A percentile compares a stretch with the other conserved stretches of the same genome.
These are phyloP conservation scores for Tilletiaria anomala DNA, from an alignment of 1,284 basidiomycete species.

Conservation along the genomic window DNA sequence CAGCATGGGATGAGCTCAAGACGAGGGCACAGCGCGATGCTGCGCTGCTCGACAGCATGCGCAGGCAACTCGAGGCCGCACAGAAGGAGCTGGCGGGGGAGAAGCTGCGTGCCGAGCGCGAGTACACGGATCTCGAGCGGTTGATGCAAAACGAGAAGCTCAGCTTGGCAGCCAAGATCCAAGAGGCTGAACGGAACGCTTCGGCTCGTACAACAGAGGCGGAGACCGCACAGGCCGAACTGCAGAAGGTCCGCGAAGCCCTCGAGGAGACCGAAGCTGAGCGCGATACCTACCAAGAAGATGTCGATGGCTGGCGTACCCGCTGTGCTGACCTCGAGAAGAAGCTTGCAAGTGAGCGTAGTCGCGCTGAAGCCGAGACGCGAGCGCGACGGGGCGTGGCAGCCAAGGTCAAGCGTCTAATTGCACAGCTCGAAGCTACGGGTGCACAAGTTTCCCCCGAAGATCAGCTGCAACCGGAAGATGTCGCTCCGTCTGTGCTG, in stretches of 20 bases:
- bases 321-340: conserved; percentile 31
- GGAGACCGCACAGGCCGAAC: conserved; percentile 5
- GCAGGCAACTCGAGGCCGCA: conserved; percentile 19
- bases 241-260: conserved; percentile 8
- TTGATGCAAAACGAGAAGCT: conserved; percentile 21
- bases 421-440: background rate
- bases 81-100: conserved; percentile 16
- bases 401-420: background rate
- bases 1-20: conserved; percentile 25
- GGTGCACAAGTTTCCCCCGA: background rate
- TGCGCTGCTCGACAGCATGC: conserved; percentile 14
- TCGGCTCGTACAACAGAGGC: too few relatives aligned
- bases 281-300: conserved; percentile 31
- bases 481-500: too few relatives aligned
- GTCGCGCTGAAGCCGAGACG: background rate
- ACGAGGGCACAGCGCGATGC: conserved; percentile 16
- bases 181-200: too few relatives aligned
- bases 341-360: conserved; percentile 3
- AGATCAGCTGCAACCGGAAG: background rate
- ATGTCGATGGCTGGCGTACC: conserved; percentile 34
- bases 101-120: conserved; percentile 11
- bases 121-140: conserved; percentile 24
- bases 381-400: background rate
- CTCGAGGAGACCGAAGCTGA: conserved; percentile 28
- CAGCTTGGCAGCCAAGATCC: conserved; percentile 11